Conservation (phyloP, 768 basidiomycete genomes). For the Lentinus tigrinus region DNA sequence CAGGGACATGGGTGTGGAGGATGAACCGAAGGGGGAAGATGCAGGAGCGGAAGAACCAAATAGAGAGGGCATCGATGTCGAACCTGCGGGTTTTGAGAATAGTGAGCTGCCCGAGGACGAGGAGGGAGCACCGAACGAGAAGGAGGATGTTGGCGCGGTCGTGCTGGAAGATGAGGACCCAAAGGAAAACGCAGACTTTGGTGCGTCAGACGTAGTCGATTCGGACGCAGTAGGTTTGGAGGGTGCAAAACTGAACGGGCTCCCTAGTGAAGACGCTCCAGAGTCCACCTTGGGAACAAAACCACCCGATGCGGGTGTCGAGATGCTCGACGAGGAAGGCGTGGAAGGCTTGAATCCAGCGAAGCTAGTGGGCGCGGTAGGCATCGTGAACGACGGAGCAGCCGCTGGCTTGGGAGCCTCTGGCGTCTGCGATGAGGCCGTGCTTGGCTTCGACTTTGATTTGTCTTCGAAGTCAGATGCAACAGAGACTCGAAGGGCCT, state of each 20-base stretch:
- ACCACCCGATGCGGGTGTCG: not conserved
- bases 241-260: slow-evolving; percentile 13
- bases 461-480: slow-evolving; percentile 54
- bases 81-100: slow-evolving; percentile 1
- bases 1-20: slow-evolving; percentile 4
- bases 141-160: slow-evolving; percentile 6
- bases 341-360: slow-evolving; percentile 33
- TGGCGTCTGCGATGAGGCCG: not conserved
- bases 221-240: not conserved
- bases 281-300: slow-evolving; percentile 10
- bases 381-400: slow-evolving; percentile 22
- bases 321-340: slow-evolving; percentile 8
- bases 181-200: slow-evolving; percentile 33
- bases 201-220: slow-evolving; percentile 11
- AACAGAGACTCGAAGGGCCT: slow-evolving; percentile 48
- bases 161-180: slow-evolving; percentile 2
- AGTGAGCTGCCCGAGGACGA: not conserved
- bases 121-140: slow-evolving; percentile 6
- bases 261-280: slow-evolving; percentile 3
- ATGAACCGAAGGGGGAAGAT: slow-evolving; percentile 6
- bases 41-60: not conserved
- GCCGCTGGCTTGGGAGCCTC: slow-evolving; percentile 1
- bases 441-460: not conserved
- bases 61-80: not conserved
- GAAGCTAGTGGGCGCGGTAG: slow-evolving; percentile 41